A percentile compares a stretch with the other conserved stretches of the same genome.
Conservation (phyloP, 2,329 filamentous ascomycete genomes). For the Penicillium expansum region DNA sequence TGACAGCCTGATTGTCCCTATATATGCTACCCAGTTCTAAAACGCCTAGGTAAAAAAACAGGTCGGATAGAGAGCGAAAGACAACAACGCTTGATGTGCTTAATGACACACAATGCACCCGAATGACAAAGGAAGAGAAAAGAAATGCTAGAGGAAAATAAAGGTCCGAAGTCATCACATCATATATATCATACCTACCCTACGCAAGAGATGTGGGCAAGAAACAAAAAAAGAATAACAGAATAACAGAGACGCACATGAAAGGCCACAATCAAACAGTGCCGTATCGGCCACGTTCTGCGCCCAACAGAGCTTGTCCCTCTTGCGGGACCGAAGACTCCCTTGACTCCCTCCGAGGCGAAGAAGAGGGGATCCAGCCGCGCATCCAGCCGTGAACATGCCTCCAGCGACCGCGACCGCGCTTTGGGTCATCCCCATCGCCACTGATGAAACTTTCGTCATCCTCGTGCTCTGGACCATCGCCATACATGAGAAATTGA, state of each 20-base stretch:
- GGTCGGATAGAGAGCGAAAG: neutral
- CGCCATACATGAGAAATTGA: constrained; percentile 61
- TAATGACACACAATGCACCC: neutral
- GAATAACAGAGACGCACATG: neutral
- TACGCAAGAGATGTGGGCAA: neutral
- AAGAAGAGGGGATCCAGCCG: constrained; percentile 59
- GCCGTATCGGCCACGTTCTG: constrained; percentile 33
- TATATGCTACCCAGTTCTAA: neutral
- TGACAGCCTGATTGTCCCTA: neutral
- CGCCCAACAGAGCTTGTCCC: constrained; percentile 30
- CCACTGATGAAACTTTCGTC: constrained; percentile 7
- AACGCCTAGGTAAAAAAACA: neutral
- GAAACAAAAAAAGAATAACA: neutral
- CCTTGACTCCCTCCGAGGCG: constrained; percentile 30
- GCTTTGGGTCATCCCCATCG: constrained; percentile 43
- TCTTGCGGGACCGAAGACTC: constrained; percentile 21
- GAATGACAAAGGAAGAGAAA: neutral
- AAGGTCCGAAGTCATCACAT: constrained; percentile 3
- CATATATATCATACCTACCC: constrained; percentile 5
- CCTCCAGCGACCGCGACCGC: constrained; percentile 51
- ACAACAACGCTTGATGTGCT: neutral
- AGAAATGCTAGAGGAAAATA: neutral
- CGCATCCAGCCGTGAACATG: constrained; percentile 64
- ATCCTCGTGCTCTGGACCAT: constrained; percentile 33
- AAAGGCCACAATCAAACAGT: constrained; percentile 28